phyloP scores from a whole-genome alignment of 2,329 filamentous ascomycete species.

The Neofusicoccum ribis region DNA sequence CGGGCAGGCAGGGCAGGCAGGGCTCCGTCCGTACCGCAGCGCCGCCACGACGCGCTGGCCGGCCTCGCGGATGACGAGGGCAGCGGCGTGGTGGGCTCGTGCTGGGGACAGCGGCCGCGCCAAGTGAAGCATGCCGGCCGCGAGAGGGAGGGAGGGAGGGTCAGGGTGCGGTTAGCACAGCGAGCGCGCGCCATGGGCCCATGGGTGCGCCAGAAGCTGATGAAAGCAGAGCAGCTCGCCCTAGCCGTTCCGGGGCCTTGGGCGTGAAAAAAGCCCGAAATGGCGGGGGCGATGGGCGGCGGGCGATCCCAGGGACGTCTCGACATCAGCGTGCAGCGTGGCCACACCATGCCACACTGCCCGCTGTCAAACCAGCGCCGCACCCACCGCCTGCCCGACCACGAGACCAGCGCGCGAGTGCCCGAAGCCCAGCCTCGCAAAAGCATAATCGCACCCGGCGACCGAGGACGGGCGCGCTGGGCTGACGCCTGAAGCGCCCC shows the following conservation, averaged over 20 bases:
- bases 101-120: neutral
- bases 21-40: neutral
- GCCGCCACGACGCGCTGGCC: slow-evolving; percentile 14
- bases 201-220: slow-evolving; percentile 1
- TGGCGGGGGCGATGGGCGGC: neutral
- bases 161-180: slow-evolving; percentile 11
- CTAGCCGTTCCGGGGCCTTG: neutral
- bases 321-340: neutral
- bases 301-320: slow-evolving; percentile 3
- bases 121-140: slow-evolving; percentile 1
- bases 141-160: neutral
- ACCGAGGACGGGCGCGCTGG: neutral
- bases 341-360: neutral
- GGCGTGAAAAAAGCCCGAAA: neutral
- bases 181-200: neutral
- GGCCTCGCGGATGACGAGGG: slow-evolving; percentile 6
- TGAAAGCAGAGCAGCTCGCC: neutral
- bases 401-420: neutral
- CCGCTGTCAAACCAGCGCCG: neutral
- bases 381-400: neutral
- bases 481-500: slow-evolving; percentile 15
- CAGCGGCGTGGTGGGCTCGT: neutral
- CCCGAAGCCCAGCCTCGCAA: slow-evolving; percentile 10
- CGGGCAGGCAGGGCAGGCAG: neutral
- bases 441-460: slow-evolving; percentile 1